Evolutionary conservation across 2,329 filamentous ascomycete species (phyloP).

Genomic region (Pseudocercospora eumusae): DNA sequence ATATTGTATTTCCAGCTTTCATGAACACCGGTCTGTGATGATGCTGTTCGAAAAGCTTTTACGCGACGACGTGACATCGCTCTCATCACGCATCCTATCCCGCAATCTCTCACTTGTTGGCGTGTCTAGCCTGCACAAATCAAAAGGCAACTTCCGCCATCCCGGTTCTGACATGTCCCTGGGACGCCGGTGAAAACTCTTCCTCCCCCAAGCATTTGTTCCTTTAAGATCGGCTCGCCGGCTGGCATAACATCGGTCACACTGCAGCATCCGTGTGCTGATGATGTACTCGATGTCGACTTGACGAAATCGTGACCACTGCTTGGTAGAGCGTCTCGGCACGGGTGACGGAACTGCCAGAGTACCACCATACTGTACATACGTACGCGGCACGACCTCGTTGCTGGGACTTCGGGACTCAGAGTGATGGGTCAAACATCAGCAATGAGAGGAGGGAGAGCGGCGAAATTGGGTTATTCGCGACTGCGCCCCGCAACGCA

Average conservation of each 20-base stretch:
- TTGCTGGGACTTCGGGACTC: background rate
- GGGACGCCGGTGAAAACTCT: background rate
- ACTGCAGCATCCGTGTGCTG: background rate
- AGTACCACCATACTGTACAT: background rate
- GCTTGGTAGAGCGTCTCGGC: background rate
- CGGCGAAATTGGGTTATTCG: background rate
- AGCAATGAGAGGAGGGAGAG: background rate
- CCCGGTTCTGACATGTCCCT: background rate
- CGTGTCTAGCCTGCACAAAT: background rate
- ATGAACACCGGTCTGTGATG: background rate
- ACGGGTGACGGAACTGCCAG: background rate
- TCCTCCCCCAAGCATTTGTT: background rate
- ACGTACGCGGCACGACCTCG: background rate
- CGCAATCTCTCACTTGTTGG: background rate
- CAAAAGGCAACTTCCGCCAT: conserved; percentile 1
- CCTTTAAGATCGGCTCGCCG: background rate
- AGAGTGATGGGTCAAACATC: background rate
- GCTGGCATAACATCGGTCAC: background rate
- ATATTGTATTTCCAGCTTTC: background rate
- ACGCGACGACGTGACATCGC: background rate
- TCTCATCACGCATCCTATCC: background rate
- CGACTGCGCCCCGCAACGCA: conserved; percentile 7
- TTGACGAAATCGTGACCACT: background rate
- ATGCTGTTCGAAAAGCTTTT: background rate
- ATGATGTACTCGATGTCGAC: background rate